These are phyloP conservation scores for Thielaviopsis populi DNA, from an alignment of 2,329 filamentous ascomycete genomes.

Conservation along the genomic window DNA sequence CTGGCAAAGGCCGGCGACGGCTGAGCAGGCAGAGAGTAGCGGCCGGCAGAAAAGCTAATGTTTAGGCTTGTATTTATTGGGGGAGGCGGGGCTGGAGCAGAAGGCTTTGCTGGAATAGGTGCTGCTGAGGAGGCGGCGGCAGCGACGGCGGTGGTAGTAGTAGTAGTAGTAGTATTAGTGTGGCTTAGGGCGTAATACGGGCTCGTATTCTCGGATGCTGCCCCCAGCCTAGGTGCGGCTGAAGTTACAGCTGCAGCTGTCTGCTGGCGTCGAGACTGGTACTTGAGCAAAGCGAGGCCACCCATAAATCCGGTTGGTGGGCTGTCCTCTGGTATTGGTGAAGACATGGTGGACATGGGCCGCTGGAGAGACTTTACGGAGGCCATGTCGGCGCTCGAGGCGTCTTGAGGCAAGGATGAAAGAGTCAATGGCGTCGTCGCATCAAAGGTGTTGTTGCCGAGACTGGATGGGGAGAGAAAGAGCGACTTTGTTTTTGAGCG, in stretches of 20 bases:
- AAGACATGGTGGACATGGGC: constrained; percentile 19
- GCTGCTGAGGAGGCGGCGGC: neutral
- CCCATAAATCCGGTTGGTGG: constrained; percentile 37
- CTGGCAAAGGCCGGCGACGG: constrained; percentile 12
- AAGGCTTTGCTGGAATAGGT: neutral
- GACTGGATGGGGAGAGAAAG: constrained; percentile 17
- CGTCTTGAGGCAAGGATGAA: constrained; percentile 17
- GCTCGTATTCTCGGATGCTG: constrained; percentile 12
- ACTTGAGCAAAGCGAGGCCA: constrained; percentile 38
- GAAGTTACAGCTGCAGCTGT: constrained; percentile 12
- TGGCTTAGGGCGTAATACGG: constrained; percentile 6
- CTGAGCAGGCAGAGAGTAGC: constrained; percentile 13
- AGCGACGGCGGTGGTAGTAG: too few relatives aligned
- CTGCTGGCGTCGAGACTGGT: constrained; percentile 27
- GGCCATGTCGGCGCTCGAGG: constrained; percentile 15
- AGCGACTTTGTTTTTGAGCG: constrained; percentile 15
- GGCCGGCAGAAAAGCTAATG: constrained; percentile 2
- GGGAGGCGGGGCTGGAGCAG: constrained; percentile 19
- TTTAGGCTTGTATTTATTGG: constrained; percentile 18
- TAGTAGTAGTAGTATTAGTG: neutral
- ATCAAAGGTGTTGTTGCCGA: constrained; percentile 19
- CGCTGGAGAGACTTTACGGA: neutral
- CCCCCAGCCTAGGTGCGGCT: neutral
- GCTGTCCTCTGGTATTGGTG: constrained; percentile 24
- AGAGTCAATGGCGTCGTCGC: constrained; percentile 17